Percentiles rank a stretch among this genome's conserved stretches.
Evolutionary conservation across 2,329 filamentous ascomycete species (phyloP).

Genomic region (Intubia oerlemansii): DNA sequence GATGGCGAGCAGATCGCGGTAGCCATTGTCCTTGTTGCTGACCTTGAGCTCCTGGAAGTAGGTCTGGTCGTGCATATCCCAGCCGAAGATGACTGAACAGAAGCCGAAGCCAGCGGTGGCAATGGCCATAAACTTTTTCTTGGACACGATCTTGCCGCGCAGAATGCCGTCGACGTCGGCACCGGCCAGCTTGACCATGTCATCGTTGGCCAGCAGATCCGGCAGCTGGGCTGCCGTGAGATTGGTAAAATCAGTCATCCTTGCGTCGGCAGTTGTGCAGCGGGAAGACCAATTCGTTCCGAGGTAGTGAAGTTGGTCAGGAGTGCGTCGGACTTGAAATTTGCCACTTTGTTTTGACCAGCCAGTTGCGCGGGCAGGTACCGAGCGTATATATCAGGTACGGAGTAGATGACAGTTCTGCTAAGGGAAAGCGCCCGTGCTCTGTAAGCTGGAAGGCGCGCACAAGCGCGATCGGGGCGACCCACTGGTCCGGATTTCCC

Average conservation of each 20-base stretch:
- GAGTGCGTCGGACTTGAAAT: too few relatives aligned
- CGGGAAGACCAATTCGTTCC: neutral
- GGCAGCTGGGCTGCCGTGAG: conserved; percentile 46
- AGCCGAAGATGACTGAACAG: conserved; percentile 85
- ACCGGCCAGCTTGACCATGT: conserved; percentile 69
- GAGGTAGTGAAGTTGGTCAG: too few relatives aligned
- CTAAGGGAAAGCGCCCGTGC: too few relatives aligned
- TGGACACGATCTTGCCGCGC: conserved; percentile 77
- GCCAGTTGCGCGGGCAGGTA: too few relatives aligned
- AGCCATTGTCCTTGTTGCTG: conserved; percentile 81
- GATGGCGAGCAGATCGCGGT: conserved; percentile 64
- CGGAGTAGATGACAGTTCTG: too few relatives aligned
- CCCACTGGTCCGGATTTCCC: too few relatives aligned
- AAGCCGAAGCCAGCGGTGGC: conserved; percentile 72
- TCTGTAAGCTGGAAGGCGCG: too few relatives aligned
- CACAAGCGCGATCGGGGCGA: too few relatives aligned
- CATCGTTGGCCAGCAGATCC: conserved; percentile 46
- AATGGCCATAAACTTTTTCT: conserved; percentile 78
- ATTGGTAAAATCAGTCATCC: too few relatives aligned
- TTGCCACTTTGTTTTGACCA: too few relatives aligned
- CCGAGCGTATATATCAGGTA: too few relatives aligned
- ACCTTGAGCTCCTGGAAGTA: conserved; percentile 71
- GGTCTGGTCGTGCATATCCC: conserved; percentile 91
- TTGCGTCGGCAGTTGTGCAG: too few relatives aligned
- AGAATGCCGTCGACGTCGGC: conserved; percentile 73